These are phyloP conservation scores for Cyberlindnera misumaiensis DNA, from an alignment of 805 yeast genomes.

Conservation along the genomic window DNA sequence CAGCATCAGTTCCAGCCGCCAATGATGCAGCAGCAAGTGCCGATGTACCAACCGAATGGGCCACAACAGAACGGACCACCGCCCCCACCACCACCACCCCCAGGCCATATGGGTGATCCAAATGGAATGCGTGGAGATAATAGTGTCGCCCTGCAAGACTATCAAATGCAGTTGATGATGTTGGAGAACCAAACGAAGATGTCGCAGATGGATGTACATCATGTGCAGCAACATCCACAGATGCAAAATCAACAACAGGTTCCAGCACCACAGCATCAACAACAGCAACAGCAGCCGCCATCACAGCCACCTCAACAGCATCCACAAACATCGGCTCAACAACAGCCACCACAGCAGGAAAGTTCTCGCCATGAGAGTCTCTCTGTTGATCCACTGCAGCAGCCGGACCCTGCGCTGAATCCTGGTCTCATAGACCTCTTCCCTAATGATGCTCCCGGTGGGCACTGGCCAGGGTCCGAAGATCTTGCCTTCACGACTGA, in stretches of 20 bases:
- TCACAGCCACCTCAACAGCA: background rate
- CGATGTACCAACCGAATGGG: background rate
- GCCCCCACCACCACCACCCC: background rate
- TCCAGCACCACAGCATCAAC: background rate
- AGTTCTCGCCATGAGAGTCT: constrained; percentile 5
- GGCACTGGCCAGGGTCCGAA: constrained; percentile 1
- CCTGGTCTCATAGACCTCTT: constrained; percentile 19
- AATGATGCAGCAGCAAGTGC: constrained; percentile 4
- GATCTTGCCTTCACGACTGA: constrained; percentile 9
- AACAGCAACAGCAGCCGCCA: background rate
- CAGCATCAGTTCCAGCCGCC: constrained; percentile 15
- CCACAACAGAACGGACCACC: background rate
- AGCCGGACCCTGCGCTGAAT: constrained; percentile 15
- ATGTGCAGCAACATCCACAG: constrained; percentile 1
- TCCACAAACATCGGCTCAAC: background rate
- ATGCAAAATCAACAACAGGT: background rate
- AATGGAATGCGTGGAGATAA: constrained; percentile 14
- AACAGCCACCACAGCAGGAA: constrained; percentile 1
- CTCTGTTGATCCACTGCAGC: constrained; percentile 22
- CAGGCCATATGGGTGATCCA: constrained; percentile 3
- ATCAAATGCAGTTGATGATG: constrained; percentile 71
- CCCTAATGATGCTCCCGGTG: constrained; percentile 12
- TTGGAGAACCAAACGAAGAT: constrained; percentile 66
- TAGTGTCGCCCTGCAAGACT: constrained; percentile 61
- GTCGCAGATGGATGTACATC: constrained; percentile 1